These are phyloP conservation scores for Fomitopsis betulina DNA, from an alignment of 1,284 basidiomycete species.

Conservation along the genomic window DNA sequence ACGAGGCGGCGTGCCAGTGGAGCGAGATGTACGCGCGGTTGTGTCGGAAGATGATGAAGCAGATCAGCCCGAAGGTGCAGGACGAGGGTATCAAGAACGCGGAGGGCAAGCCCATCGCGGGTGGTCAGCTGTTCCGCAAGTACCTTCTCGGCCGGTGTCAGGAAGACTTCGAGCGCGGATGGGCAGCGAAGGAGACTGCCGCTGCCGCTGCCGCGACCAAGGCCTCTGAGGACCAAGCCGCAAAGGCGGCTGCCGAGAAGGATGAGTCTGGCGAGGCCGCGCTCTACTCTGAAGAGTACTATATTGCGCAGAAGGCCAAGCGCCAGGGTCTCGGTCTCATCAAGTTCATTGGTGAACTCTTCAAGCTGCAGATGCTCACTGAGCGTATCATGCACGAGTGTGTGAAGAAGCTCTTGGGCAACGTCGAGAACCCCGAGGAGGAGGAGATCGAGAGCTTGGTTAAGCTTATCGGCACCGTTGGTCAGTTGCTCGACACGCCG, in stretches of 20 bases:
- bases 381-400: slow-evolving; percentile 81
- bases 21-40: slow-evolving; percentile 96
- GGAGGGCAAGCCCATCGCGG: slow-evolving; percentile 83
- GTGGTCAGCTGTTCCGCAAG: slow-evolving; percentile 82
- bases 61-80: slow-evolving; percentile 79
- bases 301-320: slow-evolving; percentile 94
- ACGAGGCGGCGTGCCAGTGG: slow-evolving; percentile 93
- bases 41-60: slow-evolving; percentile 76
- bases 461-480: slow-evolving; percentile 89
- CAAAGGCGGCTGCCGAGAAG: slow-evolving; percentile 57
- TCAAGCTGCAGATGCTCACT: slow-evolving; percentile 77
- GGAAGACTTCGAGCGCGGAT: slow-evolving; percentile 86
- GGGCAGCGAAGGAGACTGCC: slow-evolving; percentile 53
- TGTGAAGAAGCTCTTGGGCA: slow-evolving; percentile 89
- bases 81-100: slow-evolving; percentile 80
- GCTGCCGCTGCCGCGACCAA: slow-evolving; percentile 24
- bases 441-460: slow-evolving; percentile 96
- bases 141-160: slow-evolving; percentile 69
- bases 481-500: slow-evolving; percentile 71
- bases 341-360: slow-evolving; percentile 96
- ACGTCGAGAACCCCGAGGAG: slow-evolving; percentile 93
- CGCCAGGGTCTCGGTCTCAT: slow-evolving; percentile 95
- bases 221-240: slow-evolving; percentile 49
- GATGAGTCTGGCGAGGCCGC: slow-evolving; percentile 52
- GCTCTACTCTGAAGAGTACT: slow-evolving; percentile 94